Evolutionary conservation across 139 green algal species (phyloP), one percentile per base, ranked within the genome.

Genomic region (Tetraselmis striata): DNA sequence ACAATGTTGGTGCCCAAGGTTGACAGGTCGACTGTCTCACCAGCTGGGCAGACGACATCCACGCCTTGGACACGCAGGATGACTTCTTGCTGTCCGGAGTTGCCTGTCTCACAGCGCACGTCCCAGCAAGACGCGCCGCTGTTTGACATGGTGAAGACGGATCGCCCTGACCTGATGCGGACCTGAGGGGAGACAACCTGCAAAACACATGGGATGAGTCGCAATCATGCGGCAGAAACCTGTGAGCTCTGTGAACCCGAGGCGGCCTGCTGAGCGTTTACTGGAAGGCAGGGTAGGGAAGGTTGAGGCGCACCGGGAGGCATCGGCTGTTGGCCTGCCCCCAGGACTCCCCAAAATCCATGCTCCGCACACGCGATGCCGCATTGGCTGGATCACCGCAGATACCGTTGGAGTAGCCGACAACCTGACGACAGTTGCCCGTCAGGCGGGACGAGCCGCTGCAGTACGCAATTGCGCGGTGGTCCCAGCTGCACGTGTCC

Each of bases 381-480:
- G 45, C 45, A 67, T 67, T 67, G 45, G 45, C 5, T 5, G 45
- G 45, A 18, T 67, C 45, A 18, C 45, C 18, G 45, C 45, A 67
- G 45, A 67, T 5, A 25, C 45, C 45, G 18, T 67, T 67, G 18
- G 45, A 67, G 45, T 67, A 67, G 45, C 45, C 18, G 5, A 67
- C 18, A 67, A 67, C 45, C 45, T 67, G 45, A 18, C 45, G 45
- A 18, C 45, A 67, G 45, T 67, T 67, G 11, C 29, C n/a, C 29
- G 77, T 80, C 77, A 32, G 24, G 24, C 77, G 77, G 29, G 29
- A 32, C 28, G 77, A 80, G 29, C 26, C 77, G 77, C 32, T 31
- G 77, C 77, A 80, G 29, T 80, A 80, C 2, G 29, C 27, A 45
- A 80, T 28, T 31, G 77, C 27, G 2, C 31, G 28, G 29, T 80